phyloP scores from a whole-genome alignment of 2,329 filamentous ascomycete species.

The Alternaria consortialis region DNA sequence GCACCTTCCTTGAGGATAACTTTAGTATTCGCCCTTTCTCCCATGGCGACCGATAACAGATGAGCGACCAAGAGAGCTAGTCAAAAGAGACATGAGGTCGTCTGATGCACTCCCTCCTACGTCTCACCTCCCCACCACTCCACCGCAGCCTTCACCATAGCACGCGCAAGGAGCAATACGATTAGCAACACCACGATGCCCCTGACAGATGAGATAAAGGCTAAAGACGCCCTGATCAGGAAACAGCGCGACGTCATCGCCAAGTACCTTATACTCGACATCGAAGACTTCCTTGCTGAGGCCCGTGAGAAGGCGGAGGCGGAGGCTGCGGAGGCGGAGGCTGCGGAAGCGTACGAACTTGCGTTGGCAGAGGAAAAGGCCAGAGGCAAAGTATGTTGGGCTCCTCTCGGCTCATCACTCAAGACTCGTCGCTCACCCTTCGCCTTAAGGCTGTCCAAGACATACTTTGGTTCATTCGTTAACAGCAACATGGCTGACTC shows the following conservation, averaged over 20 bases:
- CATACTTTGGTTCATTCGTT: background rate
- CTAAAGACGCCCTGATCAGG: constrained; percentile 4
- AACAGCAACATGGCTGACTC: background rate
- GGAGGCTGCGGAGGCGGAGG: constrained; percentile 1
- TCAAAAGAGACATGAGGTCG: background rate
- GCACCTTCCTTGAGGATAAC: background rate
- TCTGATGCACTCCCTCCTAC: background rate
- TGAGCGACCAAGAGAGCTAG: background rate
- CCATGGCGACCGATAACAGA: background rate
- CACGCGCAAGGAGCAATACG: background rate
- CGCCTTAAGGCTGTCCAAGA: background rate
- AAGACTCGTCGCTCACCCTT: background rate
- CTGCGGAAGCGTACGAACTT: constrained; percentile 3
- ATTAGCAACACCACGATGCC: background rate
- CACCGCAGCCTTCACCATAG: background rate
- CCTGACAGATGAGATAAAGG: background rate
- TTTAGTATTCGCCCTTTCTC: background rate
- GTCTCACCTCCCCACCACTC: background rate
- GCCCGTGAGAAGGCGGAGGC: background rate
- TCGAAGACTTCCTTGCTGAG: constrained; percentile 10
- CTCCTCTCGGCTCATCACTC: background rate
- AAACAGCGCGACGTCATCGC: constrained; percentile 10
- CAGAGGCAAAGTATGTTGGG: constrained; percentile 1
- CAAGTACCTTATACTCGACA: constrained; percentile 15
- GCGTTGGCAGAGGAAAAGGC: constrained; percentile 4